phyloP scores from a whole-genome alignment of 352 stramenopile genomes.

The Blastocystis sp. region DNA sequence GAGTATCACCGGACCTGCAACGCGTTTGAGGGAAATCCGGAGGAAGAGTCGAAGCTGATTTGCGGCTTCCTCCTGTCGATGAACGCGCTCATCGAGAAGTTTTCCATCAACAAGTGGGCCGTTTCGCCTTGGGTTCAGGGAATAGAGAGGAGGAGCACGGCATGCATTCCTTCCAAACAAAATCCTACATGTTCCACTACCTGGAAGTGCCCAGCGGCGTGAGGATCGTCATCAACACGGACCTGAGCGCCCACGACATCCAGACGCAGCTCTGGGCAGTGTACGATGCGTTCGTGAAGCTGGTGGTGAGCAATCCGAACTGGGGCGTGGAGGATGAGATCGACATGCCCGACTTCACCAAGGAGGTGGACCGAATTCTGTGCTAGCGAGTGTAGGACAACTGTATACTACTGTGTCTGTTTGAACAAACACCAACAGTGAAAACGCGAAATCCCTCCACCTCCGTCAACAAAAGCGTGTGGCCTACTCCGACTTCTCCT shows the following conservation, averaged over 20 bases:
- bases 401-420: neutral
- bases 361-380: constrained; percentile 46
- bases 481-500: constrained; percentile 27
- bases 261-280: constrained; percentile 46
- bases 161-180: constrained; percentile 34
- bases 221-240: constrained; percentile 34
- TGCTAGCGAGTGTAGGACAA: neutral
- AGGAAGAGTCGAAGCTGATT: constrained; percentile 63
- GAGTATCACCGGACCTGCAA: constrained; percentile 56
- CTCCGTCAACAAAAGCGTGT: constrained; percentile 6
- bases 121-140: neutral
- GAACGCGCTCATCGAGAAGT: constrained; percentile 54
- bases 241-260: constrained; percentile 14
- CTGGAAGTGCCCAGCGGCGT: constrained; percentile 38
- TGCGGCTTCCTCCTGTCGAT: constrained; percentile 63
- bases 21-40: constrained; percentile 39
- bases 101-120: constrained; percentile 41
- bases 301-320: constrained; percentile 57
- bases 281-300: constrained; percentile 19
- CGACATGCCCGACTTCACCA: constrained; percentile 38
- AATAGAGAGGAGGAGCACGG: constrained; percentile 50
- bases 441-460: neutral
- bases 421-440: constrained; percentile 14
- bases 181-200: constrained; percentile 65
- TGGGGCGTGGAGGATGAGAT: constrained; percentile 50